Evolutionary conservation across 1,284 basidiomycete species (phyloP).

Genomic region (Cutaneotrichosporon spelunceum): DNA sequence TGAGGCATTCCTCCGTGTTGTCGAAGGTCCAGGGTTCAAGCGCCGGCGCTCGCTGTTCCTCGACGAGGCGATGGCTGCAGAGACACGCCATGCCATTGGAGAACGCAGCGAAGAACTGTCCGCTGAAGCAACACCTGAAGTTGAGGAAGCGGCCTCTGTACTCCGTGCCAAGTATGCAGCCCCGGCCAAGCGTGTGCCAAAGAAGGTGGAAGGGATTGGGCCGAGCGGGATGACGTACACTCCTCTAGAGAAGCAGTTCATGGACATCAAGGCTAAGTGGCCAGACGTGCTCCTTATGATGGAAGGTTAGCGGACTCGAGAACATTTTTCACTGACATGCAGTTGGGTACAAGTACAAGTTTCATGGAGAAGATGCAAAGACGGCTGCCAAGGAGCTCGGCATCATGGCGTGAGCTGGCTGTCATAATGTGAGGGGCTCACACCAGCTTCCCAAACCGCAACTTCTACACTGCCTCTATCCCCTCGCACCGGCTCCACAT

Average conservation of each 20-base stretch:
- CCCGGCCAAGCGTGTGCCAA: constrained; percentile 24
- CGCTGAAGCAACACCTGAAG: constrained; percentile 2
- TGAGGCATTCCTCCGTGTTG: constrained; percentile 36
- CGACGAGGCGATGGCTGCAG: constrained; percentile 48
- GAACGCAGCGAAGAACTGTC: constrained; percentile 12
- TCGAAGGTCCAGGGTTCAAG: constrained; percentile 29
- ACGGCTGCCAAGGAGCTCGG: not conserved
- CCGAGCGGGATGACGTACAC: constrained; percentile 77
- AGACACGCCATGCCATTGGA: constrained; percentile 27
- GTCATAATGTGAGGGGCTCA: not conserved
- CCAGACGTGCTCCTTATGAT: constrained; percentile 76
- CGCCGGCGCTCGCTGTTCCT: constrained; percentile 45
- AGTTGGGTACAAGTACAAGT: constrained; percentile 83
- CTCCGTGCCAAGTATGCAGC: constrained; percentile 39
- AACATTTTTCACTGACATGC: constrained; percentile 12
- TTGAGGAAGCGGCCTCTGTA: constrained; percentile 21
- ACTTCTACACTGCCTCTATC: constrained; percentile 78
- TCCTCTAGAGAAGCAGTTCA: constrained; percentile 74
- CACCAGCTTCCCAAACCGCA: constrained; percentile 63
- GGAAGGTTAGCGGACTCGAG: constrained; percentile 54
- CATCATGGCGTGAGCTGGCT: constrained; percentile 58
- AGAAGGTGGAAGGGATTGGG: constrained; percentile 59
- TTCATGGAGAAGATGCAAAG: constrained; percentile 86
- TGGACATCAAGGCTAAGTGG: constrained; percentile 68
- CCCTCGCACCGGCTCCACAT: constrained; percentile 76